phyloP scores from a whole-genome alignment of 2,329 filamentous ascomycete species.

The Eurotiales sp. region DNA sequence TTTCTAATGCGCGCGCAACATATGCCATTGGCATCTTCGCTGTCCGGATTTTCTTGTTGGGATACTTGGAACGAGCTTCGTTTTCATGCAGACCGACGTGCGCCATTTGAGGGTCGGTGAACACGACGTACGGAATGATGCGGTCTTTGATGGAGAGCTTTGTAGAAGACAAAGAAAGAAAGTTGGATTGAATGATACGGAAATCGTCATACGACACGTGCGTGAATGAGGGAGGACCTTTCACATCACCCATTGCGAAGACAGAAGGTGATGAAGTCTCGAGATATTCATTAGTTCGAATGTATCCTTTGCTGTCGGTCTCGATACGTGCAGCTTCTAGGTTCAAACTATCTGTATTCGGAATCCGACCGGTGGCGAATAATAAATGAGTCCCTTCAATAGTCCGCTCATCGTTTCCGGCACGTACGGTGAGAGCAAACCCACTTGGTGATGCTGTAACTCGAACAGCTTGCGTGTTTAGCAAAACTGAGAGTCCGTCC shows the following conservation, averaged over 20 bases:
- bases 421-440: conserved; percentile 19
- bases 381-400: conserved; percentile 45
- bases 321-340: conserved; percentile 41
- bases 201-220: conserved; percentile 57
- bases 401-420: conserved; percentile 1
- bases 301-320: conserved; percentile 41
- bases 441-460: neutral
- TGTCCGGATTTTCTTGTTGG: conserved; percentile 36
- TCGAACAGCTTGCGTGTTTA: neutral
- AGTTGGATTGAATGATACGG: conserved; percentile 48
- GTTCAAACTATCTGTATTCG: conserved; percentile 48
- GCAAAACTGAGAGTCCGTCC: conserved; percentile 18
- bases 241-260: conserved; percentile 52
- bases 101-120: conserved; percentile 53
- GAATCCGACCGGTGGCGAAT: conserved; percentile 48
- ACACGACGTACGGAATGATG: conserved; percentile 48
- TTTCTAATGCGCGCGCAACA: conserved; percentile 51
- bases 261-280: conserved; percentile 42
- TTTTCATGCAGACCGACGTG: conserved; percentile 49
- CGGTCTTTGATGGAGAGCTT: conserved; percentile 29
- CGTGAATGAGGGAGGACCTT: conserved; percentile 53
- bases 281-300: conserved; percentile 44
- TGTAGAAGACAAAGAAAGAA: conserved; percentile 26
- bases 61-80: conserved; percentile 29
- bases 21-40: conserved; percentile 52